phyloP scores from a whole-genome alignment of 495 filamentous ascomycete genomes.

The Poronia punctata region DNA sequence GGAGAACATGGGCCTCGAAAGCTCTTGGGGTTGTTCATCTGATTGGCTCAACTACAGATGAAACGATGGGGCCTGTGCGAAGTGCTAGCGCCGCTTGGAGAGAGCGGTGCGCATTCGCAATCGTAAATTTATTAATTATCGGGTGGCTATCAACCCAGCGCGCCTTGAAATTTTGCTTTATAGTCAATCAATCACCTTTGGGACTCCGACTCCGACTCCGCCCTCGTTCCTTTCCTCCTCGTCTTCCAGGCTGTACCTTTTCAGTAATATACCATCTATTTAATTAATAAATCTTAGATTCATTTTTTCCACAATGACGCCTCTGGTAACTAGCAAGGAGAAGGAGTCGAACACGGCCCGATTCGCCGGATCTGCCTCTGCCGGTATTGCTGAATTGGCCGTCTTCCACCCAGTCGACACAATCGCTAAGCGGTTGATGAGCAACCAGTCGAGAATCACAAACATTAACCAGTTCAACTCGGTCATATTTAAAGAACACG shows the following conservation, averaged over 20 bases:
- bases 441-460: conserved; percentile 78
- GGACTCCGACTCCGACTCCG: background rate
- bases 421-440: conserved; percentile 97
- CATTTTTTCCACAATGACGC: conserved; percentile 46
- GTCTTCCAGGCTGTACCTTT: no score
- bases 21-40: no score
- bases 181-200: no score
- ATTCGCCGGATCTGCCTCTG: conserved; percentile 82
- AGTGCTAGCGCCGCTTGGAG: no score
- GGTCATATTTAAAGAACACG: conserved; percentile 91
- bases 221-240: background rate
- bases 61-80: no score
- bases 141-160: background rate
- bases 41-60: no score
- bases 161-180: conserved; percentile 9
- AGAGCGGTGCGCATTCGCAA: no score
- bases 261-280: no score
- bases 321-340: conserved; percentile 52
- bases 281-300: no score
- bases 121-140: no score
- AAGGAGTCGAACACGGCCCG: conserved; percentile 85
- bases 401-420: conserved; percentile 99
- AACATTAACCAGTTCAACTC: conserved; percentile 60
- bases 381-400: conserved; percentile 91
- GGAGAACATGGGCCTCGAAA: no score